Evolutionary conservation across 148 eudicot genomes (phyloP).

Genomic region (Fagopyrum homotropicum): DNA sequence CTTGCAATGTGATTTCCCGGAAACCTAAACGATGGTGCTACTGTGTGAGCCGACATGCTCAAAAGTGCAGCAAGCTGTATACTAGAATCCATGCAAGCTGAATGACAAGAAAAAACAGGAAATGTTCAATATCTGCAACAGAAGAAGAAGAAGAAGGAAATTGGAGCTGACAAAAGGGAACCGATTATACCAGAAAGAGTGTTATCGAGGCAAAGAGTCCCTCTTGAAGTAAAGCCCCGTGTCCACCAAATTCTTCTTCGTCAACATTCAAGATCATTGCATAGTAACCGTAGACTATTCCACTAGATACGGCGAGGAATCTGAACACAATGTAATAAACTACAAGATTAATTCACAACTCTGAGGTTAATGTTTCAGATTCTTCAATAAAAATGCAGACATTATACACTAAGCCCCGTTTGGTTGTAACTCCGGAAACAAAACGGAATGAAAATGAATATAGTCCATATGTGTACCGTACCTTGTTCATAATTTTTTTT

Average conservation of each 20-base stretch:
- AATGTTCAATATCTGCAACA: neutral
- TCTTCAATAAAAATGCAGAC: neutral
- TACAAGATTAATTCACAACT: conserved; percentile 39
- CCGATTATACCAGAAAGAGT: conserved; percentile 66
- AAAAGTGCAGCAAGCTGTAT: conserved; percentile 93
- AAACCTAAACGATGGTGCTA: conserved; percentile 4
- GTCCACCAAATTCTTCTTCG: conserved; percentile 96
- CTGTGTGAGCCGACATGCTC: conserved; percentile 18
- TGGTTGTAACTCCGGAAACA: too few relatives aligned
- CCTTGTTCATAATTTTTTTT: too few relatives aligned
- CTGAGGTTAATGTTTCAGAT: neutral
- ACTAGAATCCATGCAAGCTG: conserved; percentile 95
- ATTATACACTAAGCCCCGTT: too few relatives aligned
- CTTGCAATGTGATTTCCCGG: neutral
- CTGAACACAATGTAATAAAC: conserved; percentile 23
- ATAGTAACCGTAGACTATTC: conserved; percentile 78
- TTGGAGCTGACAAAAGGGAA: neutral
- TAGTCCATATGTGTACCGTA: too few relatives aligned
- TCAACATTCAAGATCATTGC: conserved; percentile 74
- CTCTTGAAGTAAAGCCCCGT: conserved; percentile 94
- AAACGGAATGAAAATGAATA: too few relatives aligned
- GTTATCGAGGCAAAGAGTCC: conserved; percentile 91
- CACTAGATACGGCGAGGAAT: conserved; percentile 68
- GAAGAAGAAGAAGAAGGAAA: neutral
- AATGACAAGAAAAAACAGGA: neutral